Evolutionary conservation across 495 filamentous ascomycete species (phyloP), one percentile per base, ranked within the genome.

Genomic region (Aspergillus ellipticus): DNA sequence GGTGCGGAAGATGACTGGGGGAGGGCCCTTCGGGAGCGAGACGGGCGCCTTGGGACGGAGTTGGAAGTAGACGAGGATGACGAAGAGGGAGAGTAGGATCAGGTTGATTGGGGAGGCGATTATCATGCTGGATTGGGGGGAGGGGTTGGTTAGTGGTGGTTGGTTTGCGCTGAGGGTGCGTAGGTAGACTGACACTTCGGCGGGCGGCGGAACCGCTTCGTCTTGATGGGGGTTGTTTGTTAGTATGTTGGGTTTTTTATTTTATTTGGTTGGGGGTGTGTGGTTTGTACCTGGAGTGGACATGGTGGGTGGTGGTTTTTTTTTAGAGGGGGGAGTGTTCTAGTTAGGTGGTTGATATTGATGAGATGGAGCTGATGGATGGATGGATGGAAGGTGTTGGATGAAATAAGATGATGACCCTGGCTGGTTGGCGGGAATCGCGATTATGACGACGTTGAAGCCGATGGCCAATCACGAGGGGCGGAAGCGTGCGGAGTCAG

Each of bases 1-100:
- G 64, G 87, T 93, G 52, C 82, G 81, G 85, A 96, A 97, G 64
- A 97, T 90, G 58, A 87, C 75, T 3, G 89, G 83, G 26, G 89
- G 75, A 3, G 91, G 85, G 22, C 82, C 74, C 54, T 84, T 82
- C 49, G 89, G 87, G 48, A 93, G 84, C 0, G 78, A 71, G 45
- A 81, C 66, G 43, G 80, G 69, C 4, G 81, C 75, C 45, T 82
- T 68, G 17, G 88, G 86, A 45, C 85, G 83, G 62, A 88, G 77
- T 58, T 87, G 80, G 54, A 78, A 68, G 77, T 90, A 94, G 54
- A 86, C 68, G 17, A 90, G 78, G 67, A 89, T 80, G 51, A 86
- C 61, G 63, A 90, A 81, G 53, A 91, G 75, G 49, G 81, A 79
- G 62, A 89, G 64, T 54, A 96, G 84, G 60, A 92, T 77, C 28